Base-by-base conservation (phyloP, 192 early-diverging fungal species). In the Coemansia sp. region DNA sequence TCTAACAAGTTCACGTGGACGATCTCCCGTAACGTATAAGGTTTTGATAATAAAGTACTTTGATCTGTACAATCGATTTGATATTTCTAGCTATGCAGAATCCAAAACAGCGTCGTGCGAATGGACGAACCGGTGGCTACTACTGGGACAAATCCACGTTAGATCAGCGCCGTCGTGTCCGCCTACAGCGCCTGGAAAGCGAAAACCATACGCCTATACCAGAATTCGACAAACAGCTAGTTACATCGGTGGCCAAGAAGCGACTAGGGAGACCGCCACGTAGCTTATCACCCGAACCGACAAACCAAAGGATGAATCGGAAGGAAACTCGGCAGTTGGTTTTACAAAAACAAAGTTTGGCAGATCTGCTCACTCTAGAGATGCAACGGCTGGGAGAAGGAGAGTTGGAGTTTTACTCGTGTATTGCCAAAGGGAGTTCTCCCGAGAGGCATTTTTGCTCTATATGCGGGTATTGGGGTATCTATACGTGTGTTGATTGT, bases 381-480 rank as follows among this genome's bases (percentile, higher is more conserved):
- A 50, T 55, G 13, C 53, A 69, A 3, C 12, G 14, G 6, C 36
- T 12, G 5, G 55, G 44, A 16, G 10, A 31, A 14, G 13, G 26
- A 30, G 41, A 44, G 12, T 12, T 35, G 12, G 18, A 35, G 10
- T 36, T 36, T n/a, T 26, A 46, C 55, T 8, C 62, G 0, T 69
- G 72, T 36, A 42, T 57, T 19, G 31, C 26, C 28, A 23, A 10
- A 6, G 28, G 28, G 16, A 44, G 37, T 21, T 67, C 74, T 28
- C 72, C 80, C 6, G 47, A 51, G 21, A 58, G 86, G 15, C 63
- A 76, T 20, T 88, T 88, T 69, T 88, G 86, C 53, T 83, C 84
- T 0, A 80, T 88, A 0, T 88, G 86, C 52, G 84, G 86, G 5
- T 88, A 82, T 58, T 62, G 61, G 44, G 84, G 86, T 7, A 50